phyloP scores from a whole-genome alignment of 2,329 filamentous ascomycete species.

The Apiospora phragmitis region DNA sequence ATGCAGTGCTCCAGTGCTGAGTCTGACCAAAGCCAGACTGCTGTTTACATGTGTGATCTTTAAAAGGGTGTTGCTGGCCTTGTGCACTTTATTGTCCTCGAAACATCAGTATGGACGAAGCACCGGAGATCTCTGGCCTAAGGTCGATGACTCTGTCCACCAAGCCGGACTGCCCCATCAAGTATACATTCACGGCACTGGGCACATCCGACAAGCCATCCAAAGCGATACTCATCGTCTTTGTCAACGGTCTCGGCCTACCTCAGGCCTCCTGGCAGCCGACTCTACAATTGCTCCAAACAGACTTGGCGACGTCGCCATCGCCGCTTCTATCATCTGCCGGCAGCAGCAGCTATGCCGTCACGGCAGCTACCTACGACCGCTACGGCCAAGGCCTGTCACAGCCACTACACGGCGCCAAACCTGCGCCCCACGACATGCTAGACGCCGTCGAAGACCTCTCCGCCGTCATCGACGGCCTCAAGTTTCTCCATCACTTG shows the following conservation, averaged over 20 bases:
- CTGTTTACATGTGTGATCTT: background rate
- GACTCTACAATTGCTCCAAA: background rate
- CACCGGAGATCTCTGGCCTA: background rate
- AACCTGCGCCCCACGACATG: conserved; percentile 47
- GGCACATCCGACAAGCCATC: background rate
- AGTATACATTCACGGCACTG: background rate
- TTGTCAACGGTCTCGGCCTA: conserved; percentile 11
- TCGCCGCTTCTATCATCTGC: background rate
- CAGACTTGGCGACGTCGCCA: background rate
- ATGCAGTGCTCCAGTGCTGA: background rate
- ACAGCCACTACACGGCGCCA: conserved; percentile 45
- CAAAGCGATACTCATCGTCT: background rate
- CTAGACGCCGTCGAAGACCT: conserved; percentile 44
- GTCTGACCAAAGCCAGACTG: background rate
- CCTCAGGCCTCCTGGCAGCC: conserved; percentile 4
- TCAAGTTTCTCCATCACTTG: conserved; percentile 36
- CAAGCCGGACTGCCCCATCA: conserved; percentile 4
- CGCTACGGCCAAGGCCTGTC: conserved; percentile 56
- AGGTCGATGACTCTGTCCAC: background rate
- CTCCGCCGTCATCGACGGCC: conserved; percentile 41
- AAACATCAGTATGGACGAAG: background rate
- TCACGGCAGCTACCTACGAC: conserved; percentile 43
- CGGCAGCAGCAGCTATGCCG: background rate
- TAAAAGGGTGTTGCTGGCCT: background rate
- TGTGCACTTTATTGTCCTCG: background rate